Evolutionary conservation across 495 filamentous ascomycete species (phyloP).

Genomic region (Penicillium paxilli): DNA sequence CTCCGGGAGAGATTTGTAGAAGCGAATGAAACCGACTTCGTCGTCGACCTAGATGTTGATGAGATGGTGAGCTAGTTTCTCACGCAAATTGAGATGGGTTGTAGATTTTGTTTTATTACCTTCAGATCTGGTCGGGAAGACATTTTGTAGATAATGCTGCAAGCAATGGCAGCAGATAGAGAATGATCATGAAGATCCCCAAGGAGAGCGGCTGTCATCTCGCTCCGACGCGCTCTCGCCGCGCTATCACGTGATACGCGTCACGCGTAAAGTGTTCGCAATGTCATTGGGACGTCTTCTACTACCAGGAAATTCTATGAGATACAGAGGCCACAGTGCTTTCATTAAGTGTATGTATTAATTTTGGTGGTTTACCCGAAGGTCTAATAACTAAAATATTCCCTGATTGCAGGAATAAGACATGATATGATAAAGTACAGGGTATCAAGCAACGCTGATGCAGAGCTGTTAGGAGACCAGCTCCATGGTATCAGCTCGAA

Average conservation of each 20-base stretch:
- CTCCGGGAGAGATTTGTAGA: slow-evolving; percentile 77
- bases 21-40: slow-evolving; percentile 92
- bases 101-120: slow-evolving; percentile 41
- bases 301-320: not conserved
- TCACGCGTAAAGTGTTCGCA: slow-evolving; percentile 23
- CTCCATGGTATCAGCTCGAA: slow-evolving; percentile 25
- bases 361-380: slow-evolving; percentile 3
- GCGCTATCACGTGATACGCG: not conserved
- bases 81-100: not conserved
- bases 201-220: slow-evolving; percentile 10
- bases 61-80: not conserved
- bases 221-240: slow-evolving; percentile 23
- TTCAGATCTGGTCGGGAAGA: slow-evolving; percentile 89
- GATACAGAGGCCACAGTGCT: not conserved
- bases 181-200: not conserved
- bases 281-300: not conserved
- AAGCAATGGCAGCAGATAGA: slow-evolving; percentile 3
- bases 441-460: slow-evolving; percentile 38
- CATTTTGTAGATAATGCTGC: slow-evolving; percentile 54
- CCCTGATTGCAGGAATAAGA: slow-evolving; percentile 7
- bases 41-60: slow-evolving; percentile 75
- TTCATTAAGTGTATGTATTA: slow-evolving; percentile 15
- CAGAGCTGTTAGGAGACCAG: slow-evolving; percentile 29
- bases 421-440: slow-evolving; percentile 20
- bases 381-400: slow-evolving; percentile 15